Evolutionary conservation across 192 early-diverging fungal genomes (phyloP).

Genomic region (Podila epigama): DNA sequence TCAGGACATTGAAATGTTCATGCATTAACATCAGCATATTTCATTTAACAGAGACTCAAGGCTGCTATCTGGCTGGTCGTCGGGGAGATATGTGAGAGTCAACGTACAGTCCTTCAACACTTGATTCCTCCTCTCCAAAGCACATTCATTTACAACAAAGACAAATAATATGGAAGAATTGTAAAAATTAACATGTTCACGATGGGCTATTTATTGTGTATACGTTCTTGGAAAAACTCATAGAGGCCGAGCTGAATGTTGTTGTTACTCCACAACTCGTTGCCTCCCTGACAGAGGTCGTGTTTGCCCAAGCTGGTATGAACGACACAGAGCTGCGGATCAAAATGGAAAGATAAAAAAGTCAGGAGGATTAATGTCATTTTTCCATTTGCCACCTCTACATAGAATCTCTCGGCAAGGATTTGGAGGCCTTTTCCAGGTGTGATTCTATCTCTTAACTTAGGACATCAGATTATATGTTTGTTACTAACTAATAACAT

Average conservation of each 20-base stretch:
- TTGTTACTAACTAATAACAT: neutral
- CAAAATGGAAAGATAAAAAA: neutral
- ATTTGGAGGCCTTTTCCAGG: constrained; percentile 52
- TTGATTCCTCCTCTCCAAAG: no score
- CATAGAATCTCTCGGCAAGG: constrained; percentile 47
- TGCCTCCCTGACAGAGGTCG: constrained; percentile 50
- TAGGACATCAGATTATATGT: neutral
- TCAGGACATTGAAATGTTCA: no score
- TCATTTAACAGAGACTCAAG: constrained; percentile 45
- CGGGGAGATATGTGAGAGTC: constrained; percentile 45
- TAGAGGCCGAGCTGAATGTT: constrained; percentile 37
- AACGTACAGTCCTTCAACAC: constrained; percentile 16
- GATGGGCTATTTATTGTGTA: neutral
- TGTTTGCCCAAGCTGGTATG: constrained; percentile 49
- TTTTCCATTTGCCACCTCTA: neutral
- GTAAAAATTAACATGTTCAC: neutral
- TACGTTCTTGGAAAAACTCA: neutral
- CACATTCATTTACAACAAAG: no score
- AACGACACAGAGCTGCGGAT: neutral
- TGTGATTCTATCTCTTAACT: neutral
- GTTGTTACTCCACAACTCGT: constrained; percentile 46
- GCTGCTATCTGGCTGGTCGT: constrained; percentile 52
- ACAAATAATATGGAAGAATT: neutral
- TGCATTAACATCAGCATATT: neutral
- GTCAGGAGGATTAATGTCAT: neutral